Evolutionary conservation across 2,329 filamentous ascomycete species (phyloP).

Genomic region (Sporothrix globosa): DNA sequence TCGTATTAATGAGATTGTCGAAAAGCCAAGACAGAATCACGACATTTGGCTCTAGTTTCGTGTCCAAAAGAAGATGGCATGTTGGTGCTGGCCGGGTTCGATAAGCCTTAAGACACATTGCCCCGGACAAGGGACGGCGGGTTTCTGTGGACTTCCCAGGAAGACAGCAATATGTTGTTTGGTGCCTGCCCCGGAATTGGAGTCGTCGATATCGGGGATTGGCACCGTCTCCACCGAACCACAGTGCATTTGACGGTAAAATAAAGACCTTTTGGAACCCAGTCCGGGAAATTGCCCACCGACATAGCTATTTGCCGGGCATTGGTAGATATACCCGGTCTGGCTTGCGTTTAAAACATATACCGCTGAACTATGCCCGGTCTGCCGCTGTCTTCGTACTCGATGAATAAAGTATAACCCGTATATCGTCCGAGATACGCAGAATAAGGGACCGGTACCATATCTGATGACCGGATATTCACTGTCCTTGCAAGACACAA

Average conservation of each 20-base stretch:
- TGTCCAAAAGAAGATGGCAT: too few species aligned
- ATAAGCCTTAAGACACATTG: too few species aligned
- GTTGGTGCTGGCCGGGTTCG: too few species aligned
- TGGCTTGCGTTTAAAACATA: not conserved
- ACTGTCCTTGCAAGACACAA: not conserved
- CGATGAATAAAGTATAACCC: not conserved
- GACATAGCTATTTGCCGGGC: not conserved
- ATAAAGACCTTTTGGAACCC: not conserved
- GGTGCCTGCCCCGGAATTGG: not conserved
- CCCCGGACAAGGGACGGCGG: too few species aligned
- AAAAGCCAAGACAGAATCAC: too few species aligned
- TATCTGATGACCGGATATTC: not conserved
- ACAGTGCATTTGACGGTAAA: constrained; percentile 2
- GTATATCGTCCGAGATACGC: not conserved
- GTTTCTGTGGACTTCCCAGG: not conserved
- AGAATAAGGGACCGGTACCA: not conserved
- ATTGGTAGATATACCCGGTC: not conserved
- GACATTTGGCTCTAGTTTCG: too few species aligned
- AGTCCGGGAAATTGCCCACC: not conserved
- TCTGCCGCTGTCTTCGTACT: too few species aligned
- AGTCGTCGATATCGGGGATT: not conserved
- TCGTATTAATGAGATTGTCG: too few species aligned
- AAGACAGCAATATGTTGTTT: not conserved
- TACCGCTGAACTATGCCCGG: too few species aligned
- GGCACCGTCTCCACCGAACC: not conserved